Evolutionary conservation across 1,284 basidiomycete species (phyloP), one percentile per base, ranked within the genome.

Genomic region (Trichosporon sp.): DNA sequence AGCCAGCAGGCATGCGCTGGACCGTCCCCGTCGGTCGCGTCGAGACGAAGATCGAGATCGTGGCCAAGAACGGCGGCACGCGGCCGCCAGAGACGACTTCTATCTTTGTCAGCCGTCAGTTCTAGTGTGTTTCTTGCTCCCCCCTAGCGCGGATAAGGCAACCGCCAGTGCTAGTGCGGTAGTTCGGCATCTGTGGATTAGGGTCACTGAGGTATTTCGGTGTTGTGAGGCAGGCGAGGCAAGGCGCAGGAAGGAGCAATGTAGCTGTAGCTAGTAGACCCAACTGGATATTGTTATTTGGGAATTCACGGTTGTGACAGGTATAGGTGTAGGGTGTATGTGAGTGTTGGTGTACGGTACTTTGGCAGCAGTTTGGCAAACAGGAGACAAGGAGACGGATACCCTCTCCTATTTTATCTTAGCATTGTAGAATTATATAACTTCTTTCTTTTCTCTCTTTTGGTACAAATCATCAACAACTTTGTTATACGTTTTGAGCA

Each of bases 91-190:
- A 78, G 65, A 74, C 71, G 16, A 74, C 71, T 37, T 70, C 70
- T 25, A 74, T 79, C 21, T 76, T 70, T 34, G 66, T 79, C 21
- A 73, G 65, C 66, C 65, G 74, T 58, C 77, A 79, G 61, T 75
- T 56, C 44, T 65, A 58, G n/a, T n/a, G n/a, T n/a, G n/a, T n/a
- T n/a, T n/a, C n/a, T n/a, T n/a, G n/a, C n/a, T n/a, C n/a, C n/a
- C n/a, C n/a, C n/a, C n/a, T n/a, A n/a, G n/a, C n/a, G n/a, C n/a
- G n/a, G n/a, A n/a, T n/a, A n/a, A n/a, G n/a, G n/a, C n/a, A n/a
- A n/a, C n/a, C n/a, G n/a, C n/a, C n/a, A n/a, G n/a, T n/a, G n/a
- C n/a, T n/a, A n/a, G n/a, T n/a, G n/a, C n/a, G n/a, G n/a, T n/a
- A n/a, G n/a, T n/a, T n/a, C n/a, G n/a, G n/a, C n/a, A n/a, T n/a